Conservation (phyloP, 306 rosid genomes). For the Quercus berberidifolia region DNA sequence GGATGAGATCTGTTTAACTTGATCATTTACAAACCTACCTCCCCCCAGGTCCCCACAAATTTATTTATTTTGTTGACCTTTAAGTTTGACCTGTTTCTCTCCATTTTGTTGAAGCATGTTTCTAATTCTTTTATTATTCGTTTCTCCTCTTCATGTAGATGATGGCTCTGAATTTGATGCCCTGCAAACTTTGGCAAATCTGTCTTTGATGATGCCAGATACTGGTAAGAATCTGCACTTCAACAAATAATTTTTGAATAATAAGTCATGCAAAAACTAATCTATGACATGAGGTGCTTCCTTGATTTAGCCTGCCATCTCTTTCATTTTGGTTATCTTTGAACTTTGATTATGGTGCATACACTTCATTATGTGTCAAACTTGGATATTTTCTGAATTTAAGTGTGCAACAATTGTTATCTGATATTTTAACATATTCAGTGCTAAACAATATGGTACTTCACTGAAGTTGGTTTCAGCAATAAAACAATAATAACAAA, state of each 20-base stretch:
- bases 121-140: constrained; percentile 9
- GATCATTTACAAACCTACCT: neutral
- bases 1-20: constrained; percentile 8
- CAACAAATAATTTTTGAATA: neutral
- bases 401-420: neutral
- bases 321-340: neutral
- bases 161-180: constrained; percentile 82
- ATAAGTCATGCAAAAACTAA: neutral
- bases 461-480: neutral
- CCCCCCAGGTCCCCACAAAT: neutral
- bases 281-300: neutral
- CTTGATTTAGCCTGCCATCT: constrained; percentile 10
- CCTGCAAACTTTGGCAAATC: constrained; percentile 78
- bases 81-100: constrained; percentile 23
- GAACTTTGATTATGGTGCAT: neutral
- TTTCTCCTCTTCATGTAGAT: constrained; percentile 45
- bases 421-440: neutral
- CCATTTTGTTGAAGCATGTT: constrained; percentile 19
- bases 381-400: neutral
- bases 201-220: constrained; percentile 90
- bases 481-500: neutral
- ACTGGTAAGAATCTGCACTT: constrained; percentile 47
- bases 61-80: constrained; percentile 14
- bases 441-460: neutral
- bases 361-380: neutral